Conservation (phyloP, 73 alveolate species). For the Uronychia binucleata region DNA sequence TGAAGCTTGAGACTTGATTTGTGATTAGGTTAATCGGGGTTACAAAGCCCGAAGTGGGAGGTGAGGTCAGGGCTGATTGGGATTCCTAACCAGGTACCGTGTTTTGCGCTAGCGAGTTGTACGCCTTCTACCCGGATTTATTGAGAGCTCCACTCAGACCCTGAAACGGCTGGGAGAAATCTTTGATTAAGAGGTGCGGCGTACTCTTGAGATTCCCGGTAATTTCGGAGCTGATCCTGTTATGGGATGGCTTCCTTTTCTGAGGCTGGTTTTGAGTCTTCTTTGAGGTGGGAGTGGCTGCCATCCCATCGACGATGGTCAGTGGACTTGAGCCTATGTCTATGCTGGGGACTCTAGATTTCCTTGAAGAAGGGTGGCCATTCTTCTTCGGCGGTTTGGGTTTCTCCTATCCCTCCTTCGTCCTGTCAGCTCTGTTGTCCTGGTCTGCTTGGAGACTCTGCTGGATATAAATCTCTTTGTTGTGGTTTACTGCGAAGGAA, state of each 20-base stretch:
- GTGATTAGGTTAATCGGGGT: too few relatives aligned
- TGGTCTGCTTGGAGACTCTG: not conserved
- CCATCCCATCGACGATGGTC: not conserved
- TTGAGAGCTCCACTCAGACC: too few relatives aligned
- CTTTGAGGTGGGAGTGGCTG: not conserved
- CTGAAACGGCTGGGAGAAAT: not conserved
- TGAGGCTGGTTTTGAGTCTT: not conserved
- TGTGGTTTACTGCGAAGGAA: not conserved
- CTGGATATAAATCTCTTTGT: not conserved
- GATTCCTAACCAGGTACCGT: too few relatives aligned
- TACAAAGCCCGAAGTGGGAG: too few relatives aligned
- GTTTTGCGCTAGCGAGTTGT: too few relatives aligned
- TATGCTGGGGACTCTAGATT: not conserved
- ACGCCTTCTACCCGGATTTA: too few relatives aligned
- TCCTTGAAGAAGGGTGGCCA: not conserved
- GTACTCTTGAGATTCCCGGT: not conserved
- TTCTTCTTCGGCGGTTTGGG: not conserved
- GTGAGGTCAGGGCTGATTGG: too few relatives aligned
- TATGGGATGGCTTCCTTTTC: not conserved
- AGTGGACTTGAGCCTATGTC: not conserved
- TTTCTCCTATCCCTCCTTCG: not conserved
- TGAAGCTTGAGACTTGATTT: too few relatives aligned
- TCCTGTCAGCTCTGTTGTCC: not conserved
- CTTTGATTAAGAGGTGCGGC: not conserved
- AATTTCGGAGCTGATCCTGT: not conserved